Evolutionary conservation across 768 basidiomycete genomes (phyloP), one percentile per base, ranked within the genome.

Genomic region (Mycena metata): DNA sequence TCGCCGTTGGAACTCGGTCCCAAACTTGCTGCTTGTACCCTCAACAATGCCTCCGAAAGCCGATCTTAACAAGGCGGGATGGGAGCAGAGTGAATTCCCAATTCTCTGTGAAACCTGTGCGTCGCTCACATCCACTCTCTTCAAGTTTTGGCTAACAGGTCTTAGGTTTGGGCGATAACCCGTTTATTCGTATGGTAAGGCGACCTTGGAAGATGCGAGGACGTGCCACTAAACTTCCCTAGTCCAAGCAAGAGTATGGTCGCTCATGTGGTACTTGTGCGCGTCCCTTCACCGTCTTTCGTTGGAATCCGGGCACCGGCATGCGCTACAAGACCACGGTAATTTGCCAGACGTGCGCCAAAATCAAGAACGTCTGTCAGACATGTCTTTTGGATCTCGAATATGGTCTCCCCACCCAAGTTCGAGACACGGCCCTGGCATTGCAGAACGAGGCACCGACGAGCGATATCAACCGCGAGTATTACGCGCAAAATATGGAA

Each of bases 161-260:
- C 54, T 39, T 49, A 95, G 94, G 94, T 82, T 83, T 97, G 36
- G 95, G 95, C 52, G 86, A 89, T 75, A 96, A 95, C 81, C 94
- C 96, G 0, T 99, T 97, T 82, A 88, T 97, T 59, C 89, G 95
- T 71, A 99, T 98, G 96, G 96, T 96, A 71, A 72, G 89, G 69
- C 21, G 46, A 26, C 5, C 8, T 30, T 65, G 35, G 17, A 30
- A 49, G 39, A 60, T 64, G 15, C 42, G 57, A 50, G 6, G 51
- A 35, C 26, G 8, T 23, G 45, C 52, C 26, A 24, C 43, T n/a
- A 47, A 60, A 43, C 46, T 10, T 68, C 45, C 46, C 19, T 69
- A 98, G 97, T 95, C 95, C 8, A 99, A 98, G 81, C 98, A 99
- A 87, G 93, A 96, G 76, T 97, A 93, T 70, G 98, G 96, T 5